phyloP scores from a whole-genome alignment of 805 yeast genomes.

The Ogataea ganodermae region DNA sequence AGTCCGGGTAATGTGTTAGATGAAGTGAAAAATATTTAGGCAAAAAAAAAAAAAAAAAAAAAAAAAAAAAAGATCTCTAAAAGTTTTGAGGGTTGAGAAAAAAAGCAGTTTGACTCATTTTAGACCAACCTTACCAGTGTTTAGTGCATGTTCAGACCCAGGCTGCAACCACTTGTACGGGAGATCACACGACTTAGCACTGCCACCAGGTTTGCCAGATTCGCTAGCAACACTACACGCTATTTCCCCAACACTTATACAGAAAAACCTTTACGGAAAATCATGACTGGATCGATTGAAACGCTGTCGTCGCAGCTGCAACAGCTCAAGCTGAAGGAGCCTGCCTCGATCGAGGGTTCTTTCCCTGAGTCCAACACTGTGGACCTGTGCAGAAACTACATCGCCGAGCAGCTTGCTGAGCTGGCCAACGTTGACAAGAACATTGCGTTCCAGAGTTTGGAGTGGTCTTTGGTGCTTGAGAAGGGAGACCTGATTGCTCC shows the following conservation, averaged over 20 bases:
- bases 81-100: not conserved
- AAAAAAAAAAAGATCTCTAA: conserved; percentile 2
- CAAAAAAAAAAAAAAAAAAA: not conserved
- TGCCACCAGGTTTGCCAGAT: not conserved
- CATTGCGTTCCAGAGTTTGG: conserved; percentile 81
- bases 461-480: conserved; percentile 81
- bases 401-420: conserved; percentile 72
- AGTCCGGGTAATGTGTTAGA: not conserved
- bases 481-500: conserved; percentile 94
- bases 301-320: conserved; percentile 28
- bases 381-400: conserved; percentile 88
- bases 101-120: too few relatives aligned
- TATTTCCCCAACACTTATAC: conserved; percentile 16
- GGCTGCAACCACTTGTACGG: conserved; percentile 1
- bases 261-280: conserved; percentile 10
- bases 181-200: conserved; percentile 1
- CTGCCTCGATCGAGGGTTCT: conserved; percentile 55
- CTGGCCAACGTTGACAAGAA: conserved; percentile 71
- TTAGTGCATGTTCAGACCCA: conserved; percentile 3
- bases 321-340: conserved; percentile 35
- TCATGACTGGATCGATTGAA: conserved; percentile 30
- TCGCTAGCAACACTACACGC: not conserved
- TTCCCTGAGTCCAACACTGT: conserved; percentile 78
- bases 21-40: not conserved
- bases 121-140: too few relatives aligned